Conservation (phyloP, 176 grass and related monocot genomes). For the Zizania latifolia region DNA sequence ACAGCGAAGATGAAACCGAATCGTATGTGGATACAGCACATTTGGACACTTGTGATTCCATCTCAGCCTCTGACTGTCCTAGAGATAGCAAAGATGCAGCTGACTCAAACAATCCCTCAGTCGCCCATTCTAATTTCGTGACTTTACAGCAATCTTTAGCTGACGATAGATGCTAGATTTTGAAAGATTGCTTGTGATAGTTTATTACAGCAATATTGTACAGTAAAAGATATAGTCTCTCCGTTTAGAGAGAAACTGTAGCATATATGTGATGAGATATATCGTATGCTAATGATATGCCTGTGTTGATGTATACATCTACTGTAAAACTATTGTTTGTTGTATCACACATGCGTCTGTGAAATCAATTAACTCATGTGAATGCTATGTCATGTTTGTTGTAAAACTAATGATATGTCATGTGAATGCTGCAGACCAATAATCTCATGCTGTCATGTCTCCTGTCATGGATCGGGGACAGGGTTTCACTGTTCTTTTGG, state of each 20-base stretch:
- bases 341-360: neutral
- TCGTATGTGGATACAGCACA: conserved; percentile 35
- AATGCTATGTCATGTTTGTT: too few species aligned
- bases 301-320: neutral
- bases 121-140: conserved; percentile 9
- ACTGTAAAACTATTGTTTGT: neutral
- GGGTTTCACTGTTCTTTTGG: too few species aligned
- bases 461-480: neutral
- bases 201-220: neutral
- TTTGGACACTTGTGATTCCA: conserved; percentile 32
- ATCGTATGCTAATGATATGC: neutral
- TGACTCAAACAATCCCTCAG: conserved; percentile 7
- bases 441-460: neutral
- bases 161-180: conserved; percentile 22
- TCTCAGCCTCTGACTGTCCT: conserved; percentile 39
- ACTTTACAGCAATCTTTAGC: neutral
- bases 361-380: neutral
- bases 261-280: conserved; percentile 12
- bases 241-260: neutral
- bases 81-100: conserved; percentile 31
- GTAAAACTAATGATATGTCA: too few species aligned
- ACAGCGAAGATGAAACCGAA: conserved; percentile 17
- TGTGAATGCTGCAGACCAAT: neutral
- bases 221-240: neutral
- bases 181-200: neutral